Evolutionary conservation across 257 asterid species (phyloP).

Genomic region (Capsicum rhomboideum): DNA sequence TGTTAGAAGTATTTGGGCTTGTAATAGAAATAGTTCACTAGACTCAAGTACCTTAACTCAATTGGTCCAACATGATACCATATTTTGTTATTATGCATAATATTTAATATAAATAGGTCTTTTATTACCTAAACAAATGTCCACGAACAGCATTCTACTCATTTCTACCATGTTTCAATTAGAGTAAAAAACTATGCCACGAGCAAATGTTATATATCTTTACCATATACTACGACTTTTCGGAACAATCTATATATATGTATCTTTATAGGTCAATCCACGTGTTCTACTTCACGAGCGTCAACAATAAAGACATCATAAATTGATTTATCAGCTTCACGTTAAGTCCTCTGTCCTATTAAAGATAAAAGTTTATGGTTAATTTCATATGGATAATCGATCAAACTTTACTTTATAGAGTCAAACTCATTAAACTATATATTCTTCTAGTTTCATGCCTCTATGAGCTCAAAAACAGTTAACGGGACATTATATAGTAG

Average conservation of each 20-base stretch:
- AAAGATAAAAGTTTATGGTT: no score
- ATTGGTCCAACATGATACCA: background rate
- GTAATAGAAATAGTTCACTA: no score
- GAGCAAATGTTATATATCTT: background rate
- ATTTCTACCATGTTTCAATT: background rate
- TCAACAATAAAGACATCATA: no score
- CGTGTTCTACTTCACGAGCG: no score
- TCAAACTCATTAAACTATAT: background rate
- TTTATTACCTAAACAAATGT: no score
- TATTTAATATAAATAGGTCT: no score
- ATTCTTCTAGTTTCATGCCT: background rate
- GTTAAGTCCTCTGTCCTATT: no score
- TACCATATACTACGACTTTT: background rate
- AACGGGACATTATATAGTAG: no score
- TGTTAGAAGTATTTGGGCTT: background rate
- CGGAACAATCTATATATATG: background rate
- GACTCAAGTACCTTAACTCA: background rate
- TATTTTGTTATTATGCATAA: no score
- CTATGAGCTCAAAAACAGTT: background rate
- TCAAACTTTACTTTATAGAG: background rate
- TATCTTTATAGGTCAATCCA: background rate
- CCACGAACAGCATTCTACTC: background rate
- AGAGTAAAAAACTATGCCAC: background rate
- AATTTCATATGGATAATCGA: background rate
- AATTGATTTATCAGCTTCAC: no score